A percentile compares a stretch with the other conserved stretches of the same genome.
phyloP scores from a whole-genome alignment of 2,329 filamentous ascomycete genomes.

The Epichloe scottii region DNA sequence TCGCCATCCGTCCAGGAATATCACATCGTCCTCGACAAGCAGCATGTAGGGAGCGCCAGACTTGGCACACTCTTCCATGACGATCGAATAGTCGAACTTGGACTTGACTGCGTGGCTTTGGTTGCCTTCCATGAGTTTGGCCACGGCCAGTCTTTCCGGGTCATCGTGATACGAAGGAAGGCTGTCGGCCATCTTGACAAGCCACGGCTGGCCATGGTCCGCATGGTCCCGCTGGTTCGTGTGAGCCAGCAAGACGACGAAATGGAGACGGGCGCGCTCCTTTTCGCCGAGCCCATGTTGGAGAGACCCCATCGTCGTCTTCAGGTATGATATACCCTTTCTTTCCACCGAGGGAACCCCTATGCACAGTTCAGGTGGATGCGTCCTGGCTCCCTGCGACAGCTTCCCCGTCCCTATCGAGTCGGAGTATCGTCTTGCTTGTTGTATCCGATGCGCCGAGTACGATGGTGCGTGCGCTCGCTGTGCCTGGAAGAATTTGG shows the following conservation, averaged over 20 bases:
- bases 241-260: slow-evolving; percentile 6
- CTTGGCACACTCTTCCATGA: slow-evolving; percentile 6
- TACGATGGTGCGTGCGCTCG: slow-evolving; percentile 3
- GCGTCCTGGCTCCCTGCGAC: neutral
- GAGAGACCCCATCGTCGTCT: slow-evolving; percentile 5
- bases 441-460: slow-evolving; percentile 4
- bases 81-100: slow-evolving; percentile 7
- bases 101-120: slow-evolving; percentile 3
- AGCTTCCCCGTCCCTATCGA: neutral
- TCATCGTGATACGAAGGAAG: slow-evolving; percentile 4
- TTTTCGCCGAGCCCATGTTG: slow-evolving; percentile 2
- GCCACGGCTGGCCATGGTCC: slow-evolving; percentile 5
- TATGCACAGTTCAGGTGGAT: slow-evolving; percentile 5
- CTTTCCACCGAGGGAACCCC: slow-evolving; percentile 6
- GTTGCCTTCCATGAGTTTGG: slow-evolving; percentile 2
- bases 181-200: slow-evolving; percentile 3
- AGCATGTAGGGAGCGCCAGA: slow-evolving; percentile 4
- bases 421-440: slow-evolving; percentile 4
- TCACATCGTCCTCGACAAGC: slow-evolving; percentile 7
- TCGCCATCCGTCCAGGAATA: slow-evolving; percentile 6
- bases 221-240: slow-evolving; percentile 4
- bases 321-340: slow-evolving; percentile 6
- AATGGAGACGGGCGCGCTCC: slow-evolving; percentile 2
- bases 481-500: slow-evolving; percentile 4
- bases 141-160: slow-evolving; percentile 2